Evolutionary conservation across 2,329 filamentous ascomycete species (phyloP).

Genomic region (Catunica adiposa): DNA sequence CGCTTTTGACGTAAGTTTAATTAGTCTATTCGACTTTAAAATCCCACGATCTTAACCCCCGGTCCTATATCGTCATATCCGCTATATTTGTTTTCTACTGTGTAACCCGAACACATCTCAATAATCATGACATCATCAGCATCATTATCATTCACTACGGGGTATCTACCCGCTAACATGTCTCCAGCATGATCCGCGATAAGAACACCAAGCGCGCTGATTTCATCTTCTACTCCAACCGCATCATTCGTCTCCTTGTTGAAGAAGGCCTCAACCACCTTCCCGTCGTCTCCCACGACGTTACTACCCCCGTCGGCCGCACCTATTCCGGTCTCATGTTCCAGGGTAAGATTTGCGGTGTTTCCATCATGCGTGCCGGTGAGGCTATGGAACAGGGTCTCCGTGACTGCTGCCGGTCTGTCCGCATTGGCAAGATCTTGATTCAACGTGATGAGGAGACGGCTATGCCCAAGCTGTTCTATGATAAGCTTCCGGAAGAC

Average conservation of each 20-base stretch:
- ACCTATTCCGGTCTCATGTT: slow-evolving; percentile 86
- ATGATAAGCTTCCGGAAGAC: slow-evolving; percentile 91
- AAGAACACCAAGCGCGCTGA: slow-evolving; percentile 79
- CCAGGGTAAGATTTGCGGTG: slow-evolving; percentile 94
- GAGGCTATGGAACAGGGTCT: slow-evolving; percentile 98
- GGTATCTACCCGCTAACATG: neutral
- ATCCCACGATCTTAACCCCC: too few relatives aligned
- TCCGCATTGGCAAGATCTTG: slow-evolving; percentile 93
- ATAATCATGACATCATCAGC: neutral
- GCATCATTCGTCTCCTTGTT: slow-evolving; percentile 89
- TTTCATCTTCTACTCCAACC: slow-evolving; percentile 98
- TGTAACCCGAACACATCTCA: neutral
- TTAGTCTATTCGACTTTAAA: too few relatives aligned
- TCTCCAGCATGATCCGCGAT: slow-evolving; percentile 76
- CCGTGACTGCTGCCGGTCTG: slow-evolving; percentile 91
- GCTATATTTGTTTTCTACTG: neutral
- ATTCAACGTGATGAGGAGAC: slow-evolving; percentile 98
- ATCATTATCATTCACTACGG: neutral
- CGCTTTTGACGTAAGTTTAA: slow-evolving; percentile 78
- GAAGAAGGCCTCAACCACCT: slow-evolving; percentile 96
- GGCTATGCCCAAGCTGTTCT: slow-evolving; percentile 78
- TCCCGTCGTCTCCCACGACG: slow-evolving; percentile 71
- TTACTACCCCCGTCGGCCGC: slow-evolving; percentile 80
- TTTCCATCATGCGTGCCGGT: slow-evolving; percentile 94
- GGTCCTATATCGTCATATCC: neutral